A percentile compares a stretch with the other conserved stretches of the same genome.
Evolutionary conservation across 2,329 filamentous ascomycete species (phyloP).

Genomic region (Colletotrichum cereale): DNA sequence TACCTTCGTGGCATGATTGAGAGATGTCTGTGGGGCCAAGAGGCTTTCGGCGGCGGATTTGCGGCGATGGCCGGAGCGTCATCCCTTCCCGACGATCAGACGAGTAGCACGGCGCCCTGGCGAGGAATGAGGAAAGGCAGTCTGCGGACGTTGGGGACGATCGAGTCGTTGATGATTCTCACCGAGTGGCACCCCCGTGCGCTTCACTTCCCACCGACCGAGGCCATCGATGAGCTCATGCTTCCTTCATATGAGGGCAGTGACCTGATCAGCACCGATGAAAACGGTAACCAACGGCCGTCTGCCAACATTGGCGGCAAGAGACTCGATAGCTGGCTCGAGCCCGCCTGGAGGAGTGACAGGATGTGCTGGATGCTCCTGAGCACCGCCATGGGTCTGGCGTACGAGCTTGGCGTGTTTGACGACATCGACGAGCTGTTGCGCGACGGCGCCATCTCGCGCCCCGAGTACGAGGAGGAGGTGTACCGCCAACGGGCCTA

Average conservation of each 20-base stretch:
- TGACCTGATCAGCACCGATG: conserved; percentile 56
- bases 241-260: conserved; percentile 69
- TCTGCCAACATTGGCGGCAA: conserved; percentile 79
- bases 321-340: conserved; percentile 94
- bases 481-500: conserved; percentile 81
- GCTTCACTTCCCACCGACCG: conserved; percentile 90
- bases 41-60: conserved; percentile 92
- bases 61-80: conserved; percentile 34
- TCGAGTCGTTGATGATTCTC: conserved; percentile 92
- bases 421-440: conserved; percentile 85
- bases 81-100: conserved; percentile 61
- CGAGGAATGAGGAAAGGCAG: conserved; percentile 80
- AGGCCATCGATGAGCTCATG: conserved; percentile 77
- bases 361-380: conserved; percentile 99
- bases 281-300: conserved; percentile 57
- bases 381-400: conserved; percentile 88
- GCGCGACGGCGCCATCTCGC: conserved; percentile 68
- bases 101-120: conserved; percentile 78
- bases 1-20: conserved; percentile 97
- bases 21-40: conserved; percentile 93
- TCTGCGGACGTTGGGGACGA: conserved; percentile 89
- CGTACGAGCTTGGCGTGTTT: conserved; percentile 95
- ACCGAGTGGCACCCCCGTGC: conserved; percentile 98
- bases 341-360: conserved; percentile 94
- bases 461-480: conserved; percentile 79